These are phyloP conservation scores for Vaccinium macrocarpon DNA, from an alignment of 148 eudicot genomes.

Conservation along the genomic window DNA sequence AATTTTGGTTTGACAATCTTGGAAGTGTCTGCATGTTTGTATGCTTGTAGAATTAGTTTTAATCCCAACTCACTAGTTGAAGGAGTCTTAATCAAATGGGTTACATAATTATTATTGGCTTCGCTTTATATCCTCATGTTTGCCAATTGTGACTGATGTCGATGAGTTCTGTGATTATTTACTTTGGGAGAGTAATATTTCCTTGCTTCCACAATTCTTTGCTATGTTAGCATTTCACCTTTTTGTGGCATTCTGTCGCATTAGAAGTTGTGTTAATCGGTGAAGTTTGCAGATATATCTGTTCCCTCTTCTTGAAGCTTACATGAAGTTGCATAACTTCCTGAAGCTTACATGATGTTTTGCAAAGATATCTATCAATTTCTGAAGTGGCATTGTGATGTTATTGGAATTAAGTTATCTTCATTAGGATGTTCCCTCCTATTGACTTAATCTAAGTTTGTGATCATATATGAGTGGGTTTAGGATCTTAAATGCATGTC, in stretches of 20 bases:
- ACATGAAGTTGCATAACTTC: background rate
- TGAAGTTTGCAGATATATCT: background rate
- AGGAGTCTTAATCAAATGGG: background rate
- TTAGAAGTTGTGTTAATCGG: background rate
- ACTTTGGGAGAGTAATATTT: background rate
- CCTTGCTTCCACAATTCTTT: background rate
- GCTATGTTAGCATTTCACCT: background rate
- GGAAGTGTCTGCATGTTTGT: background rate
- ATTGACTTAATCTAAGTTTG: background rate
- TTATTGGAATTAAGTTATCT: slow-evolving; percentile 2
- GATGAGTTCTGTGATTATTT: background rate
- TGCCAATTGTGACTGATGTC: background rate
- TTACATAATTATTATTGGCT: background rate
- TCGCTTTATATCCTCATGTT: background rate
- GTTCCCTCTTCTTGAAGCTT: background rate
- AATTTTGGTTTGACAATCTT: background rate
- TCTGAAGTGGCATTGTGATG: background rate
- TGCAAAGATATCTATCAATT: background rate
- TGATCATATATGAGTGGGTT: background rate
- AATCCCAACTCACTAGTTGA: background rate
- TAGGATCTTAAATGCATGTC: background rate
- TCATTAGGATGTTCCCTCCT: background rate
- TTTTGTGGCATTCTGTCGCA: background rate
- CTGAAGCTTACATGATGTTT: background rate
- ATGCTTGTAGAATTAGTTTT: background rate